phyloP scores from a whole-genome alignment of 345 rosid species.

The Eucalyptus cloeziana region DNA sequence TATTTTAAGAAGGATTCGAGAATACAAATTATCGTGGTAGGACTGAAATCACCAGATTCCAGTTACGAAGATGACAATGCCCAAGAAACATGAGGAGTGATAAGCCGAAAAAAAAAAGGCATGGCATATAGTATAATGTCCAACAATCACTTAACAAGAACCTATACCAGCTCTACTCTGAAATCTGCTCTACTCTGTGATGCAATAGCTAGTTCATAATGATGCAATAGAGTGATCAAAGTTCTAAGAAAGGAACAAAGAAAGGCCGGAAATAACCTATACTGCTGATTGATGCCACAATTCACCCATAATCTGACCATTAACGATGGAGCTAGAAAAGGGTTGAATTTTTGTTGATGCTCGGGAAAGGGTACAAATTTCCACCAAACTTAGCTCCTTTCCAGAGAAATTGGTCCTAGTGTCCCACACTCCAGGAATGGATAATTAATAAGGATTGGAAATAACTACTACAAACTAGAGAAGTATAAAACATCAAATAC shows the following conservation, averaged over 20 bases:
- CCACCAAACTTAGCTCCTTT: not conserved
- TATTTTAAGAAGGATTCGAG: not conserved
- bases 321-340: not conserved
- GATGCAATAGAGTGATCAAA: not conserved
- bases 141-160: not conserved
- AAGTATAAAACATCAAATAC: not conserved
- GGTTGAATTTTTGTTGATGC: not conserved
- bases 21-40: not conserved
- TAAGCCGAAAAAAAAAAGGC: not conserved
- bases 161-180: not conserved
- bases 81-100: not conserved
- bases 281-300: not conserved
- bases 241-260: not conserved
- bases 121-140: not conserved
- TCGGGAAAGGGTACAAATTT: not conserved
- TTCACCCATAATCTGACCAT: not conserved
- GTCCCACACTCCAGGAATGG: not conserved
- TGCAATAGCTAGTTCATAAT: not conserved
- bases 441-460: not conserved
- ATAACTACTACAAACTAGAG: not conserved
- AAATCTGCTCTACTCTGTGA: not conserved
- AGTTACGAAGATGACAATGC: not conserved
- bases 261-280: not conserved
- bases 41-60: not conserved
- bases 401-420: not conserved